These are phyloP conservation scores for Penicillium argentinense DNA, from an alignment of 495 filamentous ascomycete species.

Conservation along the genomic window DNA sequence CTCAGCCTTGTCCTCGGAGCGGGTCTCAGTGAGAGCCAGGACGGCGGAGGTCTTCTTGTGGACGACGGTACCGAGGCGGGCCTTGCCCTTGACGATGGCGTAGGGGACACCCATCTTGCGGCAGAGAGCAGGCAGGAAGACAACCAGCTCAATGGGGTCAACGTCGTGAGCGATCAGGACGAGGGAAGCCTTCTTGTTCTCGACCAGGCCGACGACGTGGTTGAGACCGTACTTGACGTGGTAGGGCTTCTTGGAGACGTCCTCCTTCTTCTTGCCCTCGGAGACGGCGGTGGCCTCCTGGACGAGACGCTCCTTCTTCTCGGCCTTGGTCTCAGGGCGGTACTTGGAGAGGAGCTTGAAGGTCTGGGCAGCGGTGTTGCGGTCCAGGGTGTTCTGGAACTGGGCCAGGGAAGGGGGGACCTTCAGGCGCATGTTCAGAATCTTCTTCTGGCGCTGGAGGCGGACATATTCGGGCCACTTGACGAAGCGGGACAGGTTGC, in stretches of 20 bases:
- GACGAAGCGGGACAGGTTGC: slow-evolving; percentile 98
- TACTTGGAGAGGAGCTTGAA: slow-evolving; percentile 99
- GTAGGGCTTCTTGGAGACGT: slow-evolving; percentile 99
- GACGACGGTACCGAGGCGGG: slow-evolving; percentile 95
- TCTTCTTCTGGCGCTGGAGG: slow-evolving; percentile 99
- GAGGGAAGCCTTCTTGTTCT: slow-evolving; percentile 99
- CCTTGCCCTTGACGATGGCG: slow-evolving; percentile 99
- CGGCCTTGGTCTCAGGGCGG: slow-evolving; percentile 96
- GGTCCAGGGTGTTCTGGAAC: slow-evolving; percentile 96
- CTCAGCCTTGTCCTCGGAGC: slow-evolving; percentile 96
- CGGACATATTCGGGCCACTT: slow-evolving; percentile 99
- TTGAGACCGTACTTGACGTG: slow-evolving; percentile 99
- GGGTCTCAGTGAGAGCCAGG: slow-evolving; percentile 92
- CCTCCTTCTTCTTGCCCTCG: slow-evolving; percentile 99
- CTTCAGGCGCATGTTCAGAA: slow-evolving; percentile 97
- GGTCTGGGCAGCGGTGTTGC: slow-evolving; percentile 93
- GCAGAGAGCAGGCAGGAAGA: slow-evolving; percentile 98
- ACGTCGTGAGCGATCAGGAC: slow-evolving; percentile 99
- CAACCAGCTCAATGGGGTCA: slow-evolving; percentile 98
- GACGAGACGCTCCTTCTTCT: slow-evolving; percentile 99
- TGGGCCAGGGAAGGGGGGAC: slow-evolving; percentile 96
- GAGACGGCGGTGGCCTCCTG: slow-evolving; percentile 96
- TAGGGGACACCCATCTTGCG: slow-evolving; percentile 99
- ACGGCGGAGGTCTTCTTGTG: slow-evolving; percentile 99
- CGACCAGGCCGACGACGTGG: slow-evolving; percentile 98